Base-by-base conservation (phyloP, 2,329 filamentous ascomycete genomes). In the Colletotrichum euphorbiae region DNA sequence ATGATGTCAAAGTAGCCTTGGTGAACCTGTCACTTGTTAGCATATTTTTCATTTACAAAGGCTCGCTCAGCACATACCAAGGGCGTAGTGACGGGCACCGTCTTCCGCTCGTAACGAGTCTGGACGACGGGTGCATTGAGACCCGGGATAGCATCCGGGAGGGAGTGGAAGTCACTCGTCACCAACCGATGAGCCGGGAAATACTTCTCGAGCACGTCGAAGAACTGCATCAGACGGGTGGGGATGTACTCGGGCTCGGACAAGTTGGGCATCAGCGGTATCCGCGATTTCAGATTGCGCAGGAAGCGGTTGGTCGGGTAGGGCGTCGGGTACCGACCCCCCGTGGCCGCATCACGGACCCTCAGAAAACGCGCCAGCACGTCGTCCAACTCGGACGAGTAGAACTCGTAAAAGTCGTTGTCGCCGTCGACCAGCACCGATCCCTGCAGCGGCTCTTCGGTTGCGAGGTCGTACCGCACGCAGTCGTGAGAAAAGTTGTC, bases 1-100 rank as follows among this genome's bases (percentile, higher is more conserved):
- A 99, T 90, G 74, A 99, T 98, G 77, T 99, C 97, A 77, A 99
- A 99, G 80, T 97, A 98, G 51, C 96, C 97, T 82, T 99, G 97
- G 78, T 98, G 94, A 54, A 98, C 93, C 93, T 97, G 71, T 45
- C 40, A 7, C 33, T 43, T 6, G 33, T 69, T 33, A 66, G 62
- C 24, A 33, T 63, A 15, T 33, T 13, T 15, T 38, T 21, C 6
- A 45, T 73, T 43, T 70, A 65, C 51, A 15, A 38, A 45, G 7
- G 12, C 28, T 54, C 1, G 15, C 12, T 43, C 6, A 11, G 17
- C 56, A 81, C 91, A 80, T 83, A 97, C 96, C 77, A 97, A 87
- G 61, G 95, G 94, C 4, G 96, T 99, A 4, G 89, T 87, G 13
- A 99, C 96, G 45, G 94, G 92, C 62, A 99, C 93, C 73, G 93